A percentile compares a stretch with the other conserved stretches of the same genome.
These are phyloP conservation scores for Candolleomyces efflorescens DNA, from an alignment of 768 basidiomycete species.

Conservation along the genomic window DNA sequence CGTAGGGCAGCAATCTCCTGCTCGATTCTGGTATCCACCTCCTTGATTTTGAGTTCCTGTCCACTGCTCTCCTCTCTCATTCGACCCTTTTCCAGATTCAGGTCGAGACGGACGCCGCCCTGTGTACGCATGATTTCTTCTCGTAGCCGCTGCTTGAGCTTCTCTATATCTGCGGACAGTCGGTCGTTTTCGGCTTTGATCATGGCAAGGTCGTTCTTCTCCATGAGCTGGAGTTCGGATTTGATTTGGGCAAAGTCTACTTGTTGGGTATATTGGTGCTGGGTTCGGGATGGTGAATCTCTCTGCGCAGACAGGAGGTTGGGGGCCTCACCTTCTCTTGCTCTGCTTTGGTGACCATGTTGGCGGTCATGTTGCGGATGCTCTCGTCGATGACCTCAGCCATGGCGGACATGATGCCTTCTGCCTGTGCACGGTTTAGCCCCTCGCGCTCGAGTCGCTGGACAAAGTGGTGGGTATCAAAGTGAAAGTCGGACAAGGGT, in stretches of 20 bases:
- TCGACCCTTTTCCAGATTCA: conserved; percentile 95
- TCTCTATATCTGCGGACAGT: conserved; percentile 87
- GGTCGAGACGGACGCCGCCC: conserved; percentile 87
- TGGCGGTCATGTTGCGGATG: conserved; percentile 90
- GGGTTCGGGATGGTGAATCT: not conserved
- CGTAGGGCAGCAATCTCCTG: conserved; percentile 87
- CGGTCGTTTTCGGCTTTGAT: conserved; percentile 97
- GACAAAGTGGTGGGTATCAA: conserved; percentile 95
- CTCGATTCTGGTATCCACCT: conserved; percentile 96
- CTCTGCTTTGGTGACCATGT: conserved; percentile 94
- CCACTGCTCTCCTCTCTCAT: conserved; percentile 90
- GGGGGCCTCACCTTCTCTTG: conserved; percentile 79
- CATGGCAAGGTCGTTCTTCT: conserved; percentile 94
- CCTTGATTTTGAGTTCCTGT: conserved; percentile 94
- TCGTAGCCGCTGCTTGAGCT: conserved; percentile 87
- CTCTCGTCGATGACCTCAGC: conserved; percentile 98
- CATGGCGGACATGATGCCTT: conserved; percentile 96
- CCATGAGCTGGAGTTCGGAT: conserved; percentile 92
- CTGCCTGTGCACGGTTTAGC: conserved; percentile 84
- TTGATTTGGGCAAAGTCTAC: conserved; percentile 97
- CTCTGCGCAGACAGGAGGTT: not conserved
- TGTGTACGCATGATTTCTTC: conserved; percentile 92
- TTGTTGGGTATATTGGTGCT: conserved; percentile 93
- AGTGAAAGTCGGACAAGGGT: conserved; percentile 59
- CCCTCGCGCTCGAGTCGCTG: conserved; percentile 88